These are phyloP conservation scores for Botrytis paeoniae DNA, from an alignment of 2,329 filamentous ascomycete genomes.

Conservation along the genomic window DNA sequence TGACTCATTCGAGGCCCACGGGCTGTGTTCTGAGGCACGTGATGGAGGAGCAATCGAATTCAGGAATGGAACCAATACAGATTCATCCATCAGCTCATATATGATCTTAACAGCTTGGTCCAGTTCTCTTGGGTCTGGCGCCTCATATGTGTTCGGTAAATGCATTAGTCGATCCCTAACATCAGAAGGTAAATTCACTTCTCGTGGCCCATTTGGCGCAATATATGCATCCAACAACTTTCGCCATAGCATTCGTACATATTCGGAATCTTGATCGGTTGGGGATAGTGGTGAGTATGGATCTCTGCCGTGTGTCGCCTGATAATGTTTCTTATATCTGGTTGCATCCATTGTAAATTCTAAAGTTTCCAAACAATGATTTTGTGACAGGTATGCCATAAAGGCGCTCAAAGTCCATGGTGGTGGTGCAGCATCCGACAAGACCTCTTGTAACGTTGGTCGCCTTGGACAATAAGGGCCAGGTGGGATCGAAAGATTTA, in stretches of 20 bases:
- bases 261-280: constrained; percentile 41
- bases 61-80: constrained; percentile 86
- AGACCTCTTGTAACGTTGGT: constrained; percentile 81
- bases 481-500: constrained; percentile 44
- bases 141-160: constrained; percentile 57
- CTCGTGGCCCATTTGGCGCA: constrained; percentile 74
- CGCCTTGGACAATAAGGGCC: constrained; percentile 55
- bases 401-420: constrained; percentile 92
- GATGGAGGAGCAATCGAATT: constrained; percentile 47
- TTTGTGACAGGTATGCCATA: constrained; percentile 94
- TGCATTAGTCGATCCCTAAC: constrained; percentile 78
- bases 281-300: constrained; percentile 42
- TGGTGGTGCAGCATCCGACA: constrained; percentile 78
- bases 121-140: constrained; percentile 71
- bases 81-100: constrained; percentile 97
- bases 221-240: constrained; percentile 90
- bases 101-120: constrained; percentile 84
- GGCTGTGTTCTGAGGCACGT: constrained; percentile 31
- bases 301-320: constrained; percentile 42
- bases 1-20: constrained; percentile 37
- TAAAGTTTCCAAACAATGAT: constrained; percentile 92
- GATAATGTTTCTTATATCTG: constrained; percentile 62
- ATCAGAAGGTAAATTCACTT: constrained; percentile 84
- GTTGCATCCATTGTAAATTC: constrained; percentile 96
- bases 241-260: constrained; percentile 79